Evolutionary conservation across 768 basidiomycete species (phyloP).

Genomic region (Paxillus involutus): DNA sequence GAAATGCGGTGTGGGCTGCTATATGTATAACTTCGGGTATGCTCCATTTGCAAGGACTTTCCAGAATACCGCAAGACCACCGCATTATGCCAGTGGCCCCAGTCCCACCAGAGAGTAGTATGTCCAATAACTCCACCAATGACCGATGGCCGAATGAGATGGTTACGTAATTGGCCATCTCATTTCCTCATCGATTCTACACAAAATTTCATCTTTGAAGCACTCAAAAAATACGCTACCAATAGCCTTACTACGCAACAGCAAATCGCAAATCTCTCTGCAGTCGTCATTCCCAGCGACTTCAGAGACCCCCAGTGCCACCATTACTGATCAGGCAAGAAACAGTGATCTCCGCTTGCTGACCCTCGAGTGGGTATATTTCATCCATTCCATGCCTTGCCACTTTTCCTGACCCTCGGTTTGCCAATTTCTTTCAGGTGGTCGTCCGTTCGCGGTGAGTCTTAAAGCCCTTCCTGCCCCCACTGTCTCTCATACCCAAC

Average conservation of each 20-base stretch:
- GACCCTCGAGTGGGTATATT: conserved; percentile 66
- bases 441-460: conserved; percentile 74
- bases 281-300: conserved; percentile 36
- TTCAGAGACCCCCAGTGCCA: conserved; percentile 43
- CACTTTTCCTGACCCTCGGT: conserved; percentile 13
- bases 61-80: background rate
- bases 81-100: background rate
- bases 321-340: conserved; percentile 75
- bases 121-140: too few species aligned
- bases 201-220: conserved; percentile 9
- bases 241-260: conserved; percentile 23
- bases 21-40: background rate
- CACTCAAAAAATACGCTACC: conserved; percentile 5
- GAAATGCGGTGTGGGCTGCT: background rate
- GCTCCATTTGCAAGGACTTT: background rate
- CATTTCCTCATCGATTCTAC: background rate
- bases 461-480: conserved; percentile 9
- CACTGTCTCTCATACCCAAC: conserved; percentile 17
- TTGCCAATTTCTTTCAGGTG: conserved; percentile 48
- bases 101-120: too few species aligned
- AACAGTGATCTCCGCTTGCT: conserved; percentile 80
- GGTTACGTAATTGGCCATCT: background rate
- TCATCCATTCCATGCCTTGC: conserved; percentile 19
- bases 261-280: conserved; percentile 15
- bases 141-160: background rate